Evolutionary conservation across 306 rosid genomes (phyloP).

Genomic region (Quercus variabilis): DNA sequence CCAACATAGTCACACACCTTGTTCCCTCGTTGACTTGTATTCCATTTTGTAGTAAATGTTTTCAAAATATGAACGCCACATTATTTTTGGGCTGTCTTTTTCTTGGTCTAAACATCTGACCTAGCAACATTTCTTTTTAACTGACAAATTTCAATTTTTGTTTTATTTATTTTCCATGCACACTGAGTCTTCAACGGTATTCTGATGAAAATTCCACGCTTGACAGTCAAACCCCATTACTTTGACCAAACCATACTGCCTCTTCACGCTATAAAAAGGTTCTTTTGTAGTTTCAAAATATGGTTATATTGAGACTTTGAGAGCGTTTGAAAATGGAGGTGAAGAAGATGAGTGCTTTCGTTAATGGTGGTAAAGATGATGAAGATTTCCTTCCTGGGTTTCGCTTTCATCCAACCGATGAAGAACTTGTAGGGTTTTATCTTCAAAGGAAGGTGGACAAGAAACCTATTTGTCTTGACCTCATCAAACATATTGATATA

Average conservation of each 20-base stretch:
- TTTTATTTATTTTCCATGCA: background rate
- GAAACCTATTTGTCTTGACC: background rate
- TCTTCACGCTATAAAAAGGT: background rate
- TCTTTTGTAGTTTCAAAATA: background rate
- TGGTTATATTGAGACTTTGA: background rate
- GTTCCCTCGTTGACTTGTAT: background rate
- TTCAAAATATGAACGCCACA: background rate
- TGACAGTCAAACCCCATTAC: background rate
- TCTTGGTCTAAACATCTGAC: background rate
- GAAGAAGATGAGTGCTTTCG: background rate
- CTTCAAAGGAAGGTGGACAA: background rate
- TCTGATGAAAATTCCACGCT: background rate
- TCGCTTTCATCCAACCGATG: background rate
- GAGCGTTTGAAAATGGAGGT: background rate
- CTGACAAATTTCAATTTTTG: background rate
- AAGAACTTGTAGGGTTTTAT: conserved; percentile 1
- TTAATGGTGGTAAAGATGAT: background rate
- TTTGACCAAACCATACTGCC: background rate
- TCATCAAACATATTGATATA: conserved; percentile 1
- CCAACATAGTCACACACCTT: background rate
- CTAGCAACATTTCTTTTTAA: background rate
- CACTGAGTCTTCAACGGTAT: background rate
- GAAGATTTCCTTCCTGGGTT: background rate
- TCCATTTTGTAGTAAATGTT: background rate
- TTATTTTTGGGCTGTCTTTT: background rate